Base-by-base conservation (phyloP, 2,329 filamentous ascomycete species). In the Exserohilum rostratum region DNA sequence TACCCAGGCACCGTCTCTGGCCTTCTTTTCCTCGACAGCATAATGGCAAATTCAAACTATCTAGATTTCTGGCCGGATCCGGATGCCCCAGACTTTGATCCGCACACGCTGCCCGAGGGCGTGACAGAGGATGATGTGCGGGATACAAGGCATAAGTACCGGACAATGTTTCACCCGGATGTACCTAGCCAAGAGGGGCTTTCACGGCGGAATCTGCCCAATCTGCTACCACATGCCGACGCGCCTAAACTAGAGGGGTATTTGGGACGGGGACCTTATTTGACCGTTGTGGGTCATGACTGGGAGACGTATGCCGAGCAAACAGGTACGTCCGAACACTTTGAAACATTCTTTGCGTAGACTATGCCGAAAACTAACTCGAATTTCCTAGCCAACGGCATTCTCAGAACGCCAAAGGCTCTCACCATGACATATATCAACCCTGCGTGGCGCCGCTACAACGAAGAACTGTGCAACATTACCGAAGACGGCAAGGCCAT, bases 11-110 rank as follows among this genome's bases (percentile, higher is more conserved):
- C 72, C 0, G 78, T 83, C 0, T 72, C 76, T 0, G 83, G 74
- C 0, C 68, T 82, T 30, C 50, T 86, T 1, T 77, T 86, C 7
- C 79, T 87, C 1, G 84, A 87, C 64, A 83, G 80, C 31, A 81
- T 84, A 58, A 80, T 87, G 66, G 81, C 84, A 13, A 83, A 86
- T 63, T 79, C 79, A 0, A 81, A 86, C 60, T 82, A 83, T 27
- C 78, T 83, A 1, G 81, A 79, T 5, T 57, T 85, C 4, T 84
- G 83, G 65, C 84, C 84, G 0, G 79, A 87, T 57, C 83, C 84
- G 0, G 82, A 84, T 50, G 73, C 71, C 0, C 55, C 75, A 0
- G 72, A 52, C 4, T 85, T 85, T 58, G 76, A 83, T 43, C 62
- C 65, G 0, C 49, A 58, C 0, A 62, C 61, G 0, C 67, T 84